Base-by-base conservation (phyloP, 2,329 filamentous ascomycete genomes). In the Cladosporium austrohemisphaericum region DNA sequence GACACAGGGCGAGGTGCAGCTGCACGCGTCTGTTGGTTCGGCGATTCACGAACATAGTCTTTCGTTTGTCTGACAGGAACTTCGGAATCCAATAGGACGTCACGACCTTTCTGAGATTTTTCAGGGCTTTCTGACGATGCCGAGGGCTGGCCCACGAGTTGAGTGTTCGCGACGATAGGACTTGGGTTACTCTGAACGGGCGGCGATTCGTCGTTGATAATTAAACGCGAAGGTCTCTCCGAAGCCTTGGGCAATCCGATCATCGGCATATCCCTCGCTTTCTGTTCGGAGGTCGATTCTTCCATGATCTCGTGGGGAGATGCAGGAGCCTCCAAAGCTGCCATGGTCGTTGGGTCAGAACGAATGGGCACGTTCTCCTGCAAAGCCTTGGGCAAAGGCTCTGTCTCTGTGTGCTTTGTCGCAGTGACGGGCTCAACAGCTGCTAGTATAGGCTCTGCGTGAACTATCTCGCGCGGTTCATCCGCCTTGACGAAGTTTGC, bases 231-330 rank as follows among this genome's bases (percentile, higher is more conserved):
- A 13, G 54, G 51, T 19, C 38, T 38, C 25, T 52, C 56, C 14
- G 22, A 32, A 13, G 14, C 18, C 18, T 23, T 47, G 1, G 44
- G 44, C 16, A 25, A 22, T 7, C 44, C 44, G 3, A 47, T 47
- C 44, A 47, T 47, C 18, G 44, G 44, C 44, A 49, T 31, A 14
- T 51, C 54, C 45, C 56, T 56, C 50, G 54, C 54, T 49, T 56
- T 49, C 44, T 38, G 37, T 20, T 56, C 51, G 4, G 23, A n/a
- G 37, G 6, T 5, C 14, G 22, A 20, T 8, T 25, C 18, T 18
- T 41, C 26, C 26, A 26, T n/a, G 7, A 26, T 29, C 18, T 47
- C 44, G n/a, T 25, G 32, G 2, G 33, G 26, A 13, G 33, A 29
- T 4, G 25, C 33, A 4, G 44, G 44, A 29, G 44, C 44, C 25